Conservation (phyloP, 768 basidiomycete species). For the Harrya chromipes region DNA sequence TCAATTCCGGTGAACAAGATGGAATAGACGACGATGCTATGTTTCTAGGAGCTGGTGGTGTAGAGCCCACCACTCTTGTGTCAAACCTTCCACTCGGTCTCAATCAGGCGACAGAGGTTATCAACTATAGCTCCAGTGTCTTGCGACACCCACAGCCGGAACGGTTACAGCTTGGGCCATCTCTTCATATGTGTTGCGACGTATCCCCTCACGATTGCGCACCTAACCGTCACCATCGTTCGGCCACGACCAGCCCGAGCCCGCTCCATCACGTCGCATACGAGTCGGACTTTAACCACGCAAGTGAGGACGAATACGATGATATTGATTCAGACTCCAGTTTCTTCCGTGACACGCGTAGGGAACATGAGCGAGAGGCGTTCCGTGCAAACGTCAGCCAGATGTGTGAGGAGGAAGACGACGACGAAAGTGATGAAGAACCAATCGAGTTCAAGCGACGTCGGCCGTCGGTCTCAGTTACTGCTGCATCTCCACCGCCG, state of each 20-base stretch:
- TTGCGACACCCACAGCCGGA: constrained; percentile 34
- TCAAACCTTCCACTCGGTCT: constrained; percentile 35
- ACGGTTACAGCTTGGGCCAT: constrained; percentile 19
- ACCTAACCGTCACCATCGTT: constrained; percentile 26
- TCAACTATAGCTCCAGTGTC: constrained; percentile 12
- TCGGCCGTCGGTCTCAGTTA: constrained; percentile 31
- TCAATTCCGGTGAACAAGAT: constrained; percentile 46
- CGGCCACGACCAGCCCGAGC: constrained; percentile 37
- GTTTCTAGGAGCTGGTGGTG: constrained; percentile 50
- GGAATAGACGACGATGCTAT: constrained; percentile 50
- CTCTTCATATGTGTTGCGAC: constrained; percentile 25
- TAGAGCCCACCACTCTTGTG: constrained; percentile 33
- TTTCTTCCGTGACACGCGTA: constrained; percentile 31
- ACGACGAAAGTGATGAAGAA: constrained; percentile 38
- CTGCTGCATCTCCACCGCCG: constrained; percentile 25
- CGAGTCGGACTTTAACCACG: constrained; percentile 29
- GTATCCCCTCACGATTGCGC: constrained; percentile 20
- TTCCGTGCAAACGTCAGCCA: constrained; percentile 33
- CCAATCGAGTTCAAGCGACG: constrained; percentile 36
- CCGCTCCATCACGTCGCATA: constrained; percentile 36
- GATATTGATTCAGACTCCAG: constrained; percentile 33
- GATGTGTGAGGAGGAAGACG: constrained; percentile 31
- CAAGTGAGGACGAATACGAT: constrained; percentile 32
- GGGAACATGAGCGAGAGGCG: constrained; percentile 21
- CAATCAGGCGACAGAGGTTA: constrained; percentile 23